These are phyloP conservation scores for Exophiala viscosa DNA, from an alignment of 2,329 filamentous ascomycete genomes.

Conservation along the genomic window DNA sequence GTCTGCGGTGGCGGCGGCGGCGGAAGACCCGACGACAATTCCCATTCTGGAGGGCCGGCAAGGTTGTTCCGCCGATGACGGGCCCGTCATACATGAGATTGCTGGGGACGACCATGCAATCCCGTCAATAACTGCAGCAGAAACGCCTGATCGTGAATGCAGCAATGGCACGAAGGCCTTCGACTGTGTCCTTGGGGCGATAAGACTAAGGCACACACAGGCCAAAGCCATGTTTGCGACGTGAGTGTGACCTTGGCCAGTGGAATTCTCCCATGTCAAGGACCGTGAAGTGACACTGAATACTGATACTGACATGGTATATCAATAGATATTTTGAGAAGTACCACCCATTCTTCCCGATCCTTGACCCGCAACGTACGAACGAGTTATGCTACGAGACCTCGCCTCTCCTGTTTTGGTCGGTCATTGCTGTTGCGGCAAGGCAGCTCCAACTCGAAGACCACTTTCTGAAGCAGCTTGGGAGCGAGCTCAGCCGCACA, in stretches of 20 bases:
- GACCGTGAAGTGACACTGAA: too few relatives aligned
- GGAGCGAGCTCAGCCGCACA: not conserved
- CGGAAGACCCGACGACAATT: too few relatives aligned
- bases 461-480: not conserved
- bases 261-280: too few relatives aligned
- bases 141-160: not conserved
- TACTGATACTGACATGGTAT: not conserved
- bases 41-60: too few relatives aligned
- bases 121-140: not conserved
- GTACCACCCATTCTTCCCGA: conserved; percentile 3
- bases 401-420: conserved; percentile 4
- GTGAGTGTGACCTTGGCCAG: not conserved
- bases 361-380: not conserved
- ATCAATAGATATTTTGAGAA: not conserved
- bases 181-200: not conserved
- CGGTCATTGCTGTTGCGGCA: conserved; percentile 2
- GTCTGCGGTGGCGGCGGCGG: too few relatives aligned
- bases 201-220: not conserved
- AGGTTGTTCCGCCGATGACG: too few relatives aligned
- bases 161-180: not conserved
- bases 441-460: not conserved
- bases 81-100: too few relatives aligned
- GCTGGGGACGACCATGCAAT: not conserved
- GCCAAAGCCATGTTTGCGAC: not conserved
- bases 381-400: not conserved